Evolutionary conservation across 75 land plant species (phyloP).

Genomic region (Selaginella moellendorffii): DNA sequence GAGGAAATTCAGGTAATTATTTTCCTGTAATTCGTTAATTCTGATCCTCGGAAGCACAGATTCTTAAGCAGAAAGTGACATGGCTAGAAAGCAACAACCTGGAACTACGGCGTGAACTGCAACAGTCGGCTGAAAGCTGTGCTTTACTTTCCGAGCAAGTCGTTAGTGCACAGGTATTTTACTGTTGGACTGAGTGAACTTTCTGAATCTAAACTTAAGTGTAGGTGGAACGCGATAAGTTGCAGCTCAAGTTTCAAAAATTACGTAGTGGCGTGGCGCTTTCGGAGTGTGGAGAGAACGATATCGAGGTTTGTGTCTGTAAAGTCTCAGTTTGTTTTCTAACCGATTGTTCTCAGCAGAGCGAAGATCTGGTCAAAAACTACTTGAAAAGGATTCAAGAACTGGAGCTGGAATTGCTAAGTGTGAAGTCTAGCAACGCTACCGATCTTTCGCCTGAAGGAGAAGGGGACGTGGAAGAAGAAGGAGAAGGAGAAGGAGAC

Average conservation of each 20-base stretch:
- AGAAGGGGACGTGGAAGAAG: slow-evolving; percentile 30
- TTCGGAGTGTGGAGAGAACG: slow-evolving; percentile 46
- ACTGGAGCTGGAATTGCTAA: slow-evolving; percentile 25
- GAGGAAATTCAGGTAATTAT: slow-evolving; percentile 29
- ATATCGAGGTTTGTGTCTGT: neutral
- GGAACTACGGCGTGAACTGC: slow-evolving; percentile 61
- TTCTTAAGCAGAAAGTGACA: slow-evolving; percentile 75
- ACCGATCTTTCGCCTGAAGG: too few species aligned
- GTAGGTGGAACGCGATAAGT: slow-evolving; percentile 72
- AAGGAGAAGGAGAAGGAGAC: slow-evolving; percentile 51
- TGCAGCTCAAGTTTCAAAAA: slow-evolving; percentile 60
- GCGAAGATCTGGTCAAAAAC: slow-evolving; percentile 19
- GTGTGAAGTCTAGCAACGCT: slow-evolving; percentile 14
- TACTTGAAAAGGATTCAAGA: slow-evolving; percentile 27
- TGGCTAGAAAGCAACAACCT: slow-evolving; percentile 87
- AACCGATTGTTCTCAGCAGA: slow-evolving; percentile 12
- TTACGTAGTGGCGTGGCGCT: slow-evolving; percentile 52
- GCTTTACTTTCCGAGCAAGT: slow-evolving; percentile 29
- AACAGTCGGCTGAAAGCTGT: slow-evolving; percentile 40
- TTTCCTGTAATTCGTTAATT: neutral
- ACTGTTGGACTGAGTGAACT: neutral
- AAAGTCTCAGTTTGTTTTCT: too few species aligned
- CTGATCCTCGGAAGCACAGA: slow-evolving; percentile 36
- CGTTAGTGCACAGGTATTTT: slow-evolving; percentile 44
- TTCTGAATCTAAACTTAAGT: too few species aligned